These are phyloP conservation scores for Sistotremastrum niveocremeum DNA, from an alignment of 768 basidiomycete species.

Conservation along the genomic window DNA sequence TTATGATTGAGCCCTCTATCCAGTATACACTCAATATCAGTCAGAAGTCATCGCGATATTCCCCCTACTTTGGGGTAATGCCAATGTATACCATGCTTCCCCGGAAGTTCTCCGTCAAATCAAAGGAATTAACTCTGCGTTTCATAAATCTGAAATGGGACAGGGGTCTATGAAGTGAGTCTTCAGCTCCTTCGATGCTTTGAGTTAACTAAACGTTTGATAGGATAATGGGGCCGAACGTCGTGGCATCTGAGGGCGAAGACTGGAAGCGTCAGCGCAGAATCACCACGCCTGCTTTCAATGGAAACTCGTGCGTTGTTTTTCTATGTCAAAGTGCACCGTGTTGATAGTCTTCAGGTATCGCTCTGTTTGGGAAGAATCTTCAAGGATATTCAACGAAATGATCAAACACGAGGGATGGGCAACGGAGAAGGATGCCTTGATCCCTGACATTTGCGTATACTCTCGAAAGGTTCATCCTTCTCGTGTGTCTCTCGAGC, in stretches of 20 bases:
- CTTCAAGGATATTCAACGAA: conserved; percentile 22
- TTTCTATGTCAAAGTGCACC: not conserved
- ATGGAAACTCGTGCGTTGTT: conserved; percentile 21
- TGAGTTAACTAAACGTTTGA: not conserved
- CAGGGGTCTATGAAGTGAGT: too few relatives aligned
- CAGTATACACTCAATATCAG: too few relatives aligned
- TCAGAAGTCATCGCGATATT: too few relatives aligned
- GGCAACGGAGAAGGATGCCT: not conserved
- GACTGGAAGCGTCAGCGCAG: conserved; percentile 33
- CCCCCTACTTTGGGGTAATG: too few relatives aligned
- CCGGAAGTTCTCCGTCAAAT: too few relatives aligned
- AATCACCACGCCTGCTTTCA: conserved; percentile 32
- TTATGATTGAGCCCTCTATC: too few relatives aligned
- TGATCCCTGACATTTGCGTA: conserved; percentile 6
- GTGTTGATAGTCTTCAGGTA: conserved; percentile 17
- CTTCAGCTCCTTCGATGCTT: too few relatives aligned
- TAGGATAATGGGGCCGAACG: conserved; percentile 30
- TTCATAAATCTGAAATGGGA: too few relatives aligned
- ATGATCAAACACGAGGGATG: conserved; percentile 27
- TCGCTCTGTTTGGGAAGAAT: conserved; percentile 28
- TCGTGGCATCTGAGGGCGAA: conserved; percentile 29
- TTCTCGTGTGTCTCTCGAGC: not conserved
- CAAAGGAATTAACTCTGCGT: too few relatives aligned
- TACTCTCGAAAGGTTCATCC: conserved; percentile 5
- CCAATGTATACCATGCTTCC: too few relatives aligned